A percentile compares a stretch with the other conserved stretches of the same genome.
Evolutionary conservation across 306 rosid genomes (phyloP).

Genomic region (Pterocarpus santalinus): DNA sequence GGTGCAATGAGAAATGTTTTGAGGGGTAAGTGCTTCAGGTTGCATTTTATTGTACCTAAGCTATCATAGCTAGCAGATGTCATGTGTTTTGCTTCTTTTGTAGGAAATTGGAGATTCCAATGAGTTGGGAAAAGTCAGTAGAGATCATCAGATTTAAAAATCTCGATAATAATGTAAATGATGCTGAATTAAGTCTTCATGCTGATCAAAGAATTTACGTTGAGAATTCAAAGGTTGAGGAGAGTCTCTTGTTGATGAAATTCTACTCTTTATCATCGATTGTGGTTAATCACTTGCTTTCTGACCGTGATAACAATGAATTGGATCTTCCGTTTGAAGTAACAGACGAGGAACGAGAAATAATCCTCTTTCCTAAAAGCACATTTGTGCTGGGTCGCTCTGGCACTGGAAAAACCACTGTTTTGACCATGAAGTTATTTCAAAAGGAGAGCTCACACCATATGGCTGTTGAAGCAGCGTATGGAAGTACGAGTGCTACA

Average conservation of each 20-base stretch:
- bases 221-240: slow-evolving; percentile 83
- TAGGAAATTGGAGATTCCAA: slow-evolving; percentile 67
- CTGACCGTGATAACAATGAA: slow-evolving; percentile 63
- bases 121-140: slow-evolving; percentile 56
- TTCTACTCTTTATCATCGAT: slow-evolving; percentile 69
- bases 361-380: slow-evolving; percentile 66
- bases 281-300: slow-evolving; percentile 68
- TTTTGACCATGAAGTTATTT: slow-evolving; percentile 78
- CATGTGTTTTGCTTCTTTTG: slow-evolving; percentile 13
- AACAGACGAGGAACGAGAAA: slow-evolving; percentile 71
- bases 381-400: slow-evolving; percentile 79
- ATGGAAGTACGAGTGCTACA: slow-evolving; percentile 11
- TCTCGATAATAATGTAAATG: slow-evolving; percentile 39
- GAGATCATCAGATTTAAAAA: slow-evolving; percentile 58
- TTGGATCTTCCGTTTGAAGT: slow-evolving; percentile 83
- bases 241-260: slow-evolving; percentile 82
- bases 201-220: slow-evolving; percentile 68
- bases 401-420: slow-evolving; percentile 94
- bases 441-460: slow-evolving; percentile 65
- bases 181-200: slow-evolving; percentile 40
- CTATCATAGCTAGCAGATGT: background rate
- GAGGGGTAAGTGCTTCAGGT: slow-evolving; percentile 59
- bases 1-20: slow-evolving; percentile 61
- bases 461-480: slow-evolving; percentile 45
- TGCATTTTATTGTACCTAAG: background rate